Percentiles rank a stretch among this genome's conserved stretches.
Evolutionary conservation across 2,329 filamentous ascomycete genomes (phyloP).

Genomic region (Colletotrichum lindemuthianum): DNA sequence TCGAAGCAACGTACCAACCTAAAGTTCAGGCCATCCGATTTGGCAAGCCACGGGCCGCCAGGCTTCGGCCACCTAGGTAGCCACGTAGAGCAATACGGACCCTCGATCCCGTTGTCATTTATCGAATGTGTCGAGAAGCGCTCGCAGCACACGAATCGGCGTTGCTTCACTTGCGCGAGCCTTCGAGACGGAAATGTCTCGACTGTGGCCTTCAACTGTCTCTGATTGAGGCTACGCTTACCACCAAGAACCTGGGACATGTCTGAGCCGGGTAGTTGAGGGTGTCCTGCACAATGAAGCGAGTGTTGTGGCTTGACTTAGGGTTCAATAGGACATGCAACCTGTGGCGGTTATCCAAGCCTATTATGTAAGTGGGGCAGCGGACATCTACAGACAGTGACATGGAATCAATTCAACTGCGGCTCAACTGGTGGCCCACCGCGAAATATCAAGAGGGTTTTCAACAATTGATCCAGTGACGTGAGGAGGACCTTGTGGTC

Average conservation of each 20-base stretch:
- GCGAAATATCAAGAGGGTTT: no score
- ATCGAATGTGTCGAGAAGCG: no score
- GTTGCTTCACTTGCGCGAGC: neutral
- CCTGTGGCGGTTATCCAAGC: neutral
- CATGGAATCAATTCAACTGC: neutral
- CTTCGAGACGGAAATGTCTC: neutral
- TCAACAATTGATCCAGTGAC: no score
- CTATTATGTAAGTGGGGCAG: neutral
- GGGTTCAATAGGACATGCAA: neutral
- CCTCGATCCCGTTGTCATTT: neutral
- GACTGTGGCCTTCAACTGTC: conserved; percentile 10
- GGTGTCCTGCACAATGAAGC: no score
- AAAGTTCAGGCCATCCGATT: conserved; percentile 31
- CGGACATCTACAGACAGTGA: neutral
- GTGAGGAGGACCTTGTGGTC: no score
- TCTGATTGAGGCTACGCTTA: conserved; percentile 3
- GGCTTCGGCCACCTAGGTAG: conserved; percentile 4
- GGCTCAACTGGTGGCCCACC: no score
- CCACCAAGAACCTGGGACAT: neutral
- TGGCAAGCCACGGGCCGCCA: conserved; percentile 15
- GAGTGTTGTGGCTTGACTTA: conserved; percentile 4
- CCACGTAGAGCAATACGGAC: conserved; percentile 8
- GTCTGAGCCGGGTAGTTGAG: conserved; percentile 5
- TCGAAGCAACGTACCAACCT: conserved; percentile 28
- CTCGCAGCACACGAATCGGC: no score